Percentiles rank a stretch among this genome's conserved stretches.
These are phyloP conservation scores for Debaryomyces sp. DNA, from an alignment of 1,139 yeast genomes.

Conservation along the genomic window DNA sequence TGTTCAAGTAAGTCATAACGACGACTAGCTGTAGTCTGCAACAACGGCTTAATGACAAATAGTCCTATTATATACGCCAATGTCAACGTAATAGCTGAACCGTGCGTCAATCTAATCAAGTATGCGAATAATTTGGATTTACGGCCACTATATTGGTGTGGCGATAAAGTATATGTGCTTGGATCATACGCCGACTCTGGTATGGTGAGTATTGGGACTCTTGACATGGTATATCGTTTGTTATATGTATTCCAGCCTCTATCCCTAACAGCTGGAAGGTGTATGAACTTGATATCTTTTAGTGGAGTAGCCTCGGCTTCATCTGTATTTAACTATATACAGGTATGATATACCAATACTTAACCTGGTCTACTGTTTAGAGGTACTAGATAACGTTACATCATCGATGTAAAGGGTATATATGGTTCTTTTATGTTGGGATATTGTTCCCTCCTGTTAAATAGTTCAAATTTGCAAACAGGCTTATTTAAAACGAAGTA, in stretches of 20 bases:
- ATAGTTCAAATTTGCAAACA: too few relatives aligned
- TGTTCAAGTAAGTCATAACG: slow-evolving; percentile 39
- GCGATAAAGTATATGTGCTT: slow-evolving; percentile 21
- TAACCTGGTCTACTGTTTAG: background rate
- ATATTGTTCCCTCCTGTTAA: too few relatives aligned
- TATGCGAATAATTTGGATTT: slow-evolving; percentile 31
- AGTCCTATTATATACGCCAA: slow-evolving; percentile 36
- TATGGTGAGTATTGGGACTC: slow-evolving; percentile 41
- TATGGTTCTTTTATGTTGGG: too few relatives aligned
- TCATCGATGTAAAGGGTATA: too few relatives aligned
- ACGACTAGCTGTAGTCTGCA: slow-evolving; percentile 33
- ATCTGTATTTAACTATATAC: background rate
- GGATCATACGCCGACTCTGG: slow-evolving; percentile 49
- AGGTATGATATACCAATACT: background rate
- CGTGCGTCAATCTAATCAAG: slow-evolving; percentile 36
- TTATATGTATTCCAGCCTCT: background rate
- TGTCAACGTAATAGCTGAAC: slow-evolving; percentile 37
- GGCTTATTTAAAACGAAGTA: too few relatives aligned
- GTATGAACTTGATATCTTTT: background rate
- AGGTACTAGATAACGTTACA: too few relatives aligned
- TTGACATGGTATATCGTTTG: slow-evolving; percentile 5
- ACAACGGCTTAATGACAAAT: slow-evolving; percentile 38
- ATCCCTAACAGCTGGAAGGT: background rate
- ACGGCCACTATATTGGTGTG: slow-evolving; percentile 14
- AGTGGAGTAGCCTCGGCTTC: background rate